A percentile compares a stretch with the other conserved stretches of the same genome.
Evolutionary conservation across 768 basidiomycete species (phyloP).

Genomic region (Exidia glandulosa): DNA sequence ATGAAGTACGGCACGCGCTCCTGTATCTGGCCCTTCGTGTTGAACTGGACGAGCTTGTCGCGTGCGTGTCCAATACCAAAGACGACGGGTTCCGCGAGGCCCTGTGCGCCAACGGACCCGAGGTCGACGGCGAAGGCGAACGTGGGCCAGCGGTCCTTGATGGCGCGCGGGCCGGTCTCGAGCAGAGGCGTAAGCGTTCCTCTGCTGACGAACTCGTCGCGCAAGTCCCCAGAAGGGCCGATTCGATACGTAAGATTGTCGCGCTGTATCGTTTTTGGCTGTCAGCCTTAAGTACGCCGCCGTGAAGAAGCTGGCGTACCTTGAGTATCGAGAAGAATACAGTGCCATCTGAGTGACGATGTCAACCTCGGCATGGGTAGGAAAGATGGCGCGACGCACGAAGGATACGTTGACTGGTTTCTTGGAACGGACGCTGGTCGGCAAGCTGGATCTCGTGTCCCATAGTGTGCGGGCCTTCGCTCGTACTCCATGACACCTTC

Average conservation of each 20-base stretch:
- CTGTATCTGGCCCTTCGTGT: neutral
- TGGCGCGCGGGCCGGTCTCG: neutral
- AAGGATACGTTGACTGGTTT: neutral
- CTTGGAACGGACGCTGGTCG: neutral
- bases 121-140: slow-evolving; percentile 1
- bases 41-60: neutral
- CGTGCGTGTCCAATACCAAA: slow-evolving; percentile 4
- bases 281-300: neutral
- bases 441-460: neutral
- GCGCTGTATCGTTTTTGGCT: neutral
- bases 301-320: neutral
- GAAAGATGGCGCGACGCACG: neutral
- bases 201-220: neutral
- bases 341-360: neutral
- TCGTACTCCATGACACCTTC: neutral
- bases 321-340: neutral
- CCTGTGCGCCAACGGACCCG: neutral
- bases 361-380: neutral
- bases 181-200: neutral
- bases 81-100: neutral
- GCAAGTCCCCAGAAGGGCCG: neutral
- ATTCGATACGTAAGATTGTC: neutral
- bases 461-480: neutral
- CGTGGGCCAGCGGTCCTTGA: neutral
- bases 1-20: slow-evolving; percentile 2